Evolutionary conservation across 345 rosid genomes (phyloP).

Genomic region (Odontarrhena argentea): DNA sequence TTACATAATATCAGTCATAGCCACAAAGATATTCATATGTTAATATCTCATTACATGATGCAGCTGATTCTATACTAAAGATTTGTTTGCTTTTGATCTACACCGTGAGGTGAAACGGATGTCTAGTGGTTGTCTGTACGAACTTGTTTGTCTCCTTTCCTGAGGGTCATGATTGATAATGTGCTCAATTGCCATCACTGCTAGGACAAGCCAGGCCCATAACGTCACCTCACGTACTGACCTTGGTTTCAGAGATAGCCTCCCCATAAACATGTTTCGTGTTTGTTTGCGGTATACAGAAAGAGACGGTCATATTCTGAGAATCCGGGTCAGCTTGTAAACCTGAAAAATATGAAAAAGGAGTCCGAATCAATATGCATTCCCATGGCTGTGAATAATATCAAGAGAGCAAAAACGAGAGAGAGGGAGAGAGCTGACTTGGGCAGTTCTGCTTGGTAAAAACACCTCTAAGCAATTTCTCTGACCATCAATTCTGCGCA

Average conservation of each 20-base stretch:
- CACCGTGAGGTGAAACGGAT: slow-evolving; percentile 6
- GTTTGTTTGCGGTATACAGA: background rate
- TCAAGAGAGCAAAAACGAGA: background rate
- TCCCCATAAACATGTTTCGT: slow-evolving; percentile 24
- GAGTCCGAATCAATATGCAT: slow-evolving; percentile 9
- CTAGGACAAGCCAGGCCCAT: slow-evolving; percentile 8
- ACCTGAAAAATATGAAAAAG: slow-evolving; percentile 46
- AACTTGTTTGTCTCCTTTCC: background rate
- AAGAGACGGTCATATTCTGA: slow-evolving; percentile 50
- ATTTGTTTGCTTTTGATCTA: slow-evolving; percentile 23
- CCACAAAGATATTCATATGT: slow-evolving; percentile 2
- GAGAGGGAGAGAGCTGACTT: slow-evolving; percentile 52
- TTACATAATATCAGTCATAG: slow-evolving; percentile 22
- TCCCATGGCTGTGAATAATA: slow-evolving; percentile 10
- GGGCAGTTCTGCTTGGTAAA: slow-evolving; percentile 90
- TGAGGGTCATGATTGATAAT: slow-evolving; percentile 4
- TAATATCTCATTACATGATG: slow-evolving; percentile 21
- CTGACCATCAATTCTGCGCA: slow-evolving; percentile 73
- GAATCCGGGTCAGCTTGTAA: slow-evolving; percentile 66
- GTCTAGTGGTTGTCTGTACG: slow-evolving; percentile 7
- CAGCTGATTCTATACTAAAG: background rate
- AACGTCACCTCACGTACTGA: slow-evolving; percentile 2
- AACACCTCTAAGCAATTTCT: slow-evolving; percentile 73
- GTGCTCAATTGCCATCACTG: slow-evolving; percentile 9
- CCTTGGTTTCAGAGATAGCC: slow-evolving; percentile 21